These are phyloP conservation scores for Metarhizium sp. DNA, from an alignment of 2,329 filamentous ascomycete genomes.

Conservation along the genomic window DNA sequence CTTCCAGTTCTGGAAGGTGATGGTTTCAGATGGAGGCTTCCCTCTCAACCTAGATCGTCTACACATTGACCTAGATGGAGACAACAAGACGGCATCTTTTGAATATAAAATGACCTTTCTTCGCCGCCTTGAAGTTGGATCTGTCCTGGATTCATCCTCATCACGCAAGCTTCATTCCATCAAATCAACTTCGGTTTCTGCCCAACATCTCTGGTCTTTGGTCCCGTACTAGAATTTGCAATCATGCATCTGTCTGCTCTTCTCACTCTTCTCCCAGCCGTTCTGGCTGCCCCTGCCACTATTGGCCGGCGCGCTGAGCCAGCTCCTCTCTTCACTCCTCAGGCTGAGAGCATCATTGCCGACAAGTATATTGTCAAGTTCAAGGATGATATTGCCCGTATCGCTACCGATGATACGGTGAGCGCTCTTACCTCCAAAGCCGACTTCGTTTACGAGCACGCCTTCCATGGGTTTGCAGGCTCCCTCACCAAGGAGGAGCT, in stretches of 20 bases:
- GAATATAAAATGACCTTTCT: conserved; percentile 7
- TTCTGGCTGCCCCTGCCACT: conserved; percentile 12
- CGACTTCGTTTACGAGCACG: conserved; percentile 14
- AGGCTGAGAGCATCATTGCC: conserved; percentile 10
- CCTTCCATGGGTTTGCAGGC: conserved; percentile 17
- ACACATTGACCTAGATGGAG: not conserved
- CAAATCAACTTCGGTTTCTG: not conserved
- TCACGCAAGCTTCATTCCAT: conserved; percentile 1
- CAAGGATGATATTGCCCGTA: conserved; percentile 10
- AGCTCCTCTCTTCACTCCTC: conserved; percentile 16
- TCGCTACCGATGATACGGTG: conserved; percentile 9
- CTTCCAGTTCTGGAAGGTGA: conserved; percentile 11
- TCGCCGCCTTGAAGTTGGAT: not conserved
- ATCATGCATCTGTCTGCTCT: conserved; percentile 16
- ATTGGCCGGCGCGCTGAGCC: conserved; percentile 14
- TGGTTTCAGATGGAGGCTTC: not conserved
- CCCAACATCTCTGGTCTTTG: not conserved
- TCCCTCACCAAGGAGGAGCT: conserved; percentile 12
- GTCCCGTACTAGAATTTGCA: not conserved
- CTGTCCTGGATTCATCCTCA: not conserved
- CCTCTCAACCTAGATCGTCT: not conserved
- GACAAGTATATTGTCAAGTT: conserved; percentile 23
- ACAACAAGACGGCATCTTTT: not conserved
- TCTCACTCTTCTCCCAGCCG: conserved; percentile 14
- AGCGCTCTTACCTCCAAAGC: conserved; percentile 10